Evolutionary conservation across 1,284 basidiomycete species (phyloP).

Genomic region (Cryptococcus wingfieldii): DNA sequence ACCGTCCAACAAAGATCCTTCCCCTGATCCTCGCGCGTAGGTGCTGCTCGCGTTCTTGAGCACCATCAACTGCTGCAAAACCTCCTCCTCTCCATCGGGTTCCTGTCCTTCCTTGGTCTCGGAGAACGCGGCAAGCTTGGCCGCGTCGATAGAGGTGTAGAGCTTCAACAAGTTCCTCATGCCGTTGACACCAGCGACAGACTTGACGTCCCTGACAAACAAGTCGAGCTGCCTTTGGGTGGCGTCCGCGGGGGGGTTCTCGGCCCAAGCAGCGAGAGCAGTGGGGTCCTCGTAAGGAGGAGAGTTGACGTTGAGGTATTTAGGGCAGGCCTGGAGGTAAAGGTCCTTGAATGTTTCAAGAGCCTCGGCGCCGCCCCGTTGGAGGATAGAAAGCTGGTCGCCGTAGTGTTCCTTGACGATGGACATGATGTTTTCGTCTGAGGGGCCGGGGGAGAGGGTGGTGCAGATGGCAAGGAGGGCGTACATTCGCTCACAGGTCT

Average conservation of each 20-base stretch:
- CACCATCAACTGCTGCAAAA: conserved; percentile 94
- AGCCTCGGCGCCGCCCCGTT: conserved; percentile 61
- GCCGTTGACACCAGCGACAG: conserved; percentile 73
- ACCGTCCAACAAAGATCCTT: conserved; percentile 68
- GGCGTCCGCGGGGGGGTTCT: conserved; percentile 62
- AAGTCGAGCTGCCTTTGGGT: conserved; percentile 77
- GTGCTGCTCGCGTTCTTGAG: conserved; percentile 71
- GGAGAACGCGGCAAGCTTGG: conserved; percentile 86
- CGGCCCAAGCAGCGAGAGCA: conserved; percentile 58
- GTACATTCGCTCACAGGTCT: conserved; percentile 97
- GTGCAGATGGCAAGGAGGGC: conserved; percentile 90
- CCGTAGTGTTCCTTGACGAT: conserved; percentile 89
- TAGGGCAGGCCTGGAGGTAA: conserved; percentile 89
- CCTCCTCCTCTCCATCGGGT: conserved; percentile 88
- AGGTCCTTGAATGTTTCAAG: conserved; percentile 87
- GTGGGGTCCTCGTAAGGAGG: conserved; percentile 83
- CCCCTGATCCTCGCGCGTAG: conserved; percentile 62
- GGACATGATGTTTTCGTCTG: conserved; percentile 92
- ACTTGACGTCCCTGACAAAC: conserved; percentile 71
- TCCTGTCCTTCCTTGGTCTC: conserved; percentile 59
- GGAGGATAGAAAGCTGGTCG: conserved; percentile 83
- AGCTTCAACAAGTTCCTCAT: conserved; percentile 89
- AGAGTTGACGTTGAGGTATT: conserved; percentile 91
- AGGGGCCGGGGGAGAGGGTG: conserved; percentile 78
- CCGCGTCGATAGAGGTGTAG: conserved; percentile 87